Percentiles rank a stretch among this genome's conserved stretches.
These are phyloP conservation scores for Buddleja alternifolia DNA, from an alignment of 257 asterid species.

Conservation along the genomic window DNA sequence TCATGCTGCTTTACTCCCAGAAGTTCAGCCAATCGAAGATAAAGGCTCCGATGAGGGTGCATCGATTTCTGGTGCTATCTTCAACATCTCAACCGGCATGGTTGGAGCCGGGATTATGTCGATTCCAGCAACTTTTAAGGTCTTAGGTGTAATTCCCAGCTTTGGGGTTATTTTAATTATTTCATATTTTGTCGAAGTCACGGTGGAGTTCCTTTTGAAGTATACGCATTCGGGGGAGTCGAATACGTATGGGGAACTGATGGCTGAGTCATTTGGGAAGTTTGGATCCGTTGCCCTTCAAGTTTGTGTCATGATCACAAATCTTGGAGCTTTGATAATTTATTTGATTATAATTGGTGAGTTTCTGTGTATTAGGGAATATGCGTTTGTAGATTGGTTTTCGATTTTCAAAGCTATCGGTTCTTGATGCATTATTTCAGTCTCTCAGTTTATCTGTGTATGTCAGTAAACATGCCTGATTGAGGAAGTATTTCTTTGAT, in stretches of 20 bases:
- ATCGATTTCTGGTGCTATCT: slow-evolving; percentile 77
- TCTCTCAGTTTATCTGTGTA: background rate
- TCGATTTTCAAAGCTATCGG: background rate
- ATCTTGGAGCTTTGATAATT: slow-evolving; percentile 90
- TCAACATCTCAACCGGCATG: slow-evolving; percentile 90
- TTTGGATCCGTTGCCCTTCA: slow-evolving; percentile 83
- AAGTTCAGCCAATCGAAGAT: slow-evolving; percentile 28
- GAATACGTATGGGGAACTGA: slow-evolving; percentile 77
- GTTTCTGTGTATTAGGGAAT: slow-evolving; percentile 9
- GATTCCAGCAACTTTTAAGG: slow-evolving; percentile 89
- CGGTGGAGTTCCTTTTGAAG: slow-evolving; percentile 86
- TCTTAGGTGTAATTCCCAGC: slow-evolving; percentile 85
- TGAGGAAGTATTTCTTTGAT: background rate
- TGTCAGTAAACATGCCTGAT: background rate
- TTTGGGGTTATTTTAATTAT: slow-evolving; percentile 63
- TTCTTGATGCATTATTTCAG: no score
- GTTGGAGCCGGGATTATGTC: slow-evolving; percentile 99
- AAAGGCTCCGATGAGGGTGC: slow-evolving; percentile 48
- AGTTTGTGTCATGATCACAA: slow-evolving; percentile 81
- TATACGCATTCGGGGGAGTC: slow-evolving; percentile 65
- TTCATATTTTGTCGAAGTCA: slow-evolving; percentile 84
- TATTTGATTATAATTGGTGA: slow-evolving; percentile 91
- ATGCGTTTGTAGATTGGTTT: background rate
- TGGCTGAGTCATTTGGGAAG: slow-evolving; percentile 95
- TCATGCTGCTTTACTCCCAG: slow-evolving; percentile 59